Evolutionary conservation across 805 yeast species (phyloP).

Genomic region (Cephaloascus albidus): DNA sequence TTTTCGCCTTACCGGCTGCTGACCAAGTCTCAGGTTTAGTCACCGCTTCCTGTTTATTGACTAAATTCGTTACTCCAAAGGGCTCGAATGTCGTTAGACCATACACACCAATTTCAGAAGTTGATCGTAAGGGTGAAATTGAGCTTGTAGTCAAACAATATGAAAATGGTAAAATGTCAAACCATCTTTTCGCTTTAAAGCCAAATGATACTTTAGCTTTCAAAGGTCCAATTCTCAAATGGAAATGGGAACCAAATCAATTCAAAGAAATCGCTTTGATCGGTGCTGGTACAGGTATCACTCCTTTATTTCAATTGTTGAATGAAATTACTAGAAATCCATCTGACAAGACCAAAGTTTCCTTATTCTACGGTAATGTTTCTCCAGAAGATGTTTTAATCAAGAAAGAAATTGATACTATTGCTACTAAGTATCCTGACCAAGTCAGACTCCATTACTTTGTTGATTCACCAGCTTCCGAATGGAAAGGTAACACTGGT

Average conservation of each 20-base stretch:
- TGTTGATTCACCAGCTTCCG: conserved; percentile 52
- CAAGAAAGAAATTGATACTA: conserved; percentile 63
- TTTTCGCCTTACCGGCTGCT: conserved; percentile 57
- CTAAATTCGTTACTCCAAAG: conserved; percentile 75
- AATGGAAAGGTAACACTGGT: conserved; percentile 57
- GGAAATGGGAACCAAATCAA: conserved; percentile 84
- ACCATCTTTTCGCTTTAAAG: conserved; percentile 61
- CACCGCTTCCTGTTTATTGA: conserved; percentile 70
- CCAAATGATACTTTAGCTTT: conserved; percentile 76
- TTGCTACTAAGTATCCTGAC: conserved; percentile 61
- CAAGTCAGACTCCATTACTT: conserved; percentile 74
- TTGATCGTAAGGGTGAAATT: conserved; percentile 60
- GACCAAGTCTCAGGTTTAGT: conserved; percentile 69
- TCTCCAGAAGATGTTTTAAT: conserved; percentile 74
- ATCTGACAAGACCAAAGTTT: conserved; percentile 80
- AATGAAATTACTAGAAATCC: conserved; percentile 73
- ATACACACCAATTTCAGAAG: conserved; percentile 74
- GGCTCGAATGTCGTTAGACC: conserved; percentile 82
- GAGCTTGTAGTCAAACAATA: conserved; percentile 80
- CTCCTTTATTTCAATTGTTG: conserved; percentile 87
- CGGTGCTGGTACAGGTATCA: conserved; percentile 97
- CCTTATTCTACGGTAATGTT: conserved; percentile 72
- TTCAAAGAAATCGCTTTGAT: conserved; percentile 71
- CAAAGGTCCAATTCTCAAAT: conserved; percentile 91
- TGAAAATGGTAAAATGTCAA: conserved; percentile 76